Evolutionary conservation across 352 stramenopile species (phyloP).

Genomic region (Peronospora belbahrii): DNA sequence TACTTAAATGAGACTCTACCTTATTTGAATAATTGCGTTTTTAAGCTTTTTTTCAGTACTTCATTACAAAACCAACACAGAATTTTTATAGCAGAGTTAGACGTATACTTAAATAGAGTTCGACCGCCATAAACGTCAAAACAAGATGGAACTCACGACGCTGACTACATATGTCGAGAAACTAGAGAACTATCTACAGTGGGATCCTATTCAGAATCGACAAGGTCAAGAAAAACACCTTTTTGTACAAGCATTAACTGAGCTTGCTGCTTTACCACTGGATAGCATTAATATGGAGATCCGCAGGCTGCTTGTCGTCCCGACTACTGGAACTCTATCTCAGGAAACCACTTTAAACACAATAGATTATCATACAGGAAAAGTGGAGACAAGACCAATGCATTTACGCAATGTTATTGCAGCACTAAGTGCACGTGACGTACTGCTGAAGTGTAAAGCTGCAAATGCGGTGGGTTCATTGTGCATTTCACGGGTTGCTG

Average conservation of each 20-base stretch:
- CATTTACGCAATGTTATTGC: constrained; percentile 35
- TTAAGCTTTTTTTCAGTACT: too few relatives aligned
- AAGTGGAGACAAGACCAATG: not conserved
- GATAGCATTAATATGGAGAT: constrained; percentile 72
- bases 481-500: constrained; percentile 65
- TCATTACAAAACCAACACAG: too few relatives aligned
- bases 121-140: too few relatives aligned
- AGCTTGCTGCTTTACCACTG: constrained; percentile 57
- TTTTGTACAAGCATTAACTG: constrained; percentile 65
- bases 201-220: constrained; percentile 22
- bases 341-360: not conserved
- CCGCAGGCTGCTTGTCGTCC: constrained; percentile 43
- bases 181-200: constrained; percentile 28
- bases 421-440: constrained; percentile 47
- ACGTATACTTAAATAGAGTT: too few relatives aligned
- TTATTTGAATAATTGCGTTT: too few relatives aligned
- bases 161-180: constrained; percentile 19
- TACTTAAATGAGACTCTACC: not conserved
- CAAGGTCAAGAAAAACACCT: constrained; percentile 29
- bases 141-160: constrained; percentile 16
- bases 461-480: constrained; percentile 65
- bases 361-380: not conserved
- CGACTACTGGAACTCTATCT: not conserved
- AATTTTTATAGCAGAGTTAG: too few relatives aligned
- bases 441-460: constrained; percentile 75